phyloP scores from a whole-genome alignment of 2,329 filamentous ascomycete genomes.

The Trichoderma asperellum region DNA sequence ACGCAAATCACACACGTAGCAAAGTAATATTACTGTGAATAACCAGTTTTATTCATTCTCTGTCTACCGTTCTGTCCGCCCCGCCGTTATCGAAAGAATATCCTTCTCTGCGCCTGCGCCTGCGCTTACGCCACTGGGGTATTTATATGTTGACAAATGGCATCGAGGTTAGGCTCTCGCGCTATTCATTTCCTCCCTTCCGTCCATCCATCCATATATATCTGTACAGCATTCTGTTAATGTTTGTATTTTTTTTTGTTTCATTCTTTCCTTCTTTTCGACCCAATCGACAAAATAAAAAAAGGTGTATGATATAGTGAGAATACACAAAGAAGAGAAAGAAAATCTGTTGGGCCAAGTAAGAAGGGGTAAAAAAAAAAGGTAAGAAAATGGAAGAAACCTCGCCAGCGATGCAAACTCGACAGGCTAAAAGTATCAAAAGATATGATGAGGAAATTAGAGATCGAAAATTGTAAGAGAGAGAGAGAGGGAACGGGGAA shows the following conservation, averaged over 20 bases:
- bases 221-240: slow-evolving; percentile 20
- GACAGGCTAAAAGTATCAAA: neutral
- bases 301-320: slow-evolving; percentile 20
- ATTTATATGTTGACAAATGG: slow-evolving; percentile 42
- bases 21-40: neutral
- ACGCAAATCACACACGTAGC: neutral
- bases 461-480: slow-evolving; percentile 4
- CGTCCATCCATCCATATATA: slow-evolving; percentile 12
- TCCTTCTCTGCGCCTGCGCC: slow-evolving; percentile 35
- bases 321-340: slow-evolving; percentile 6
- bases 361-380: slow-evolving; percentile 10
- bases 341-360: slow-evolving; percentile 1
- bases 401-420: slow-evolving; percentile 23
- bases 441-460: neutral
- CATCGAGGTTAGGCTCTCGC: slow-evolving; percentile 33
- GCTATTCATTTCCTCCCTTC: slow-evolving; percentile 15
- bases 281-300: slow-evolving; percentile 10
- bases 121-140: slow-evolving; percentile 41
- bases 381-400: slow-evolving; percentile 1
- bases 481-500: neutral
- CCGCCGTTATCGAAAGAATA: slow-evolving; percentile 29
- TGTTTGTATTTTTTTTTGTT: neutral
- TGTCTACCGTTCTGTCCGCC: neutral
- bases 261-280: neutral
- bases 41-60: slow-evolving; percentile 20